These are phyloP conservation scores for Aspergillus fischeri DNA, from an alignment of 2,329 filamentous ascomycete genomes.

Conservation along the genomic window DNA sequence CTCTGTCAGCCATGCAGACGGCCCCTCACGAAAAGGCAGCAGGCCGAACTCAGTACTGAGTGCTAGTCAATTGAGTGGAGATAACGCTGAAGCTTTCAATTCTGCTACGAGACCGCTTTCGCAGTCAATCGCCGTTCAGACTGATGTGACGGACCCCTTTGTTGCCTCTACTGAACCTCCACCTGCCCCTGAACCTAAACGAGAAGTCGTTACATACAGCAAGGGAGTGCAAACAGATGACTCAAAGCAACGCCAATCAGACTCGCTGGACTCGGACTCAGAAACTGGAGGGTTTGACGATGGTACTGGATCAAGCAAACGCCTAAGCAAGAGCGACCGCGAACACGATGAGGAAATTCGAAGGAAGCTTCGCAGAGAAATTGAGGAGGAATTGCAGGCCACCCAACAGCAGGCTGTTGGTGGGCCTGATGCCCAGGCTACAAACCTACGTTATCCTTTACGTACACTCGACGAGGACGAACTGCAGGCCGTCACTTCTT, in stretches of 20 bases:
- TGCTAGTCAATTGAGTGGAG: slow-evolving; percentile 73
- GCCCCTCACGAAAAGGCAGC: slow-evolving; percentile 54
- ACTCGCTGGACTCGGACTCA: slow-evolving; percentile 54
- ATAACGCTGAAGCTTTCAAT: slow-evolving; percentile 45
- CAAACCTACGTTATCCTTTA: slow-evolving; percentile 63
- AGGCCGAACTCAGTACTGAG: slow-evolving; percentile 84
- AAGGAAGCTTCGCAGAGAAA: slow-evolving; percentile 77
- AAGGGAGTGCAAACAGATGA: slow-evolving; percentile 90
- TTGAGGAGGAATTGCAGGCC: slow-evolving; percentile 85
- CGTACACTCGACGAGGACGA: slow-evolving; percentile 80
- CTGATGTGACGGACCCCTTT: slow-evolving; percentile 67
- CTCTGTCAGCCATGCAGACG: slow-evolving; percentile 51
- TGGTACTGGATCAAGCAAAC: slow-evolving; percentile 58
- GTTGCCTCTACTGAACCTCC: slow-evolving; percentile 75
- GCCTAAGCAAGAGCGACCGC: slow-evolving; percentile 71
- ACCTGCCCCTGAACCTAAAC: slow-evolving; percentile 48
- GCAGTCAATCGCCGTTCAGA: slow-evolving; percentile 57
- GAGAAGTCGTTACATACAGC: slow-evolving; percentile 90
- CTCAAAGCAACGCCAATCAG: slow-evolving; percentile 55
- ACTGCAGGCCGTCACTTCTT: slow-evolving; percentile 82
- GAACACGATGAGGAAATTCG: slow-evolving; percentile 87
- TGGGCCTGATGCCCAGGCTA: slow-evolving; percentile 37
- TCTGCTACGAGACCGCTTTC: slow-evolving; percentile 39
- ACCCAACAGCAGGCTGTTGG: slow-evolving; percentile 48
- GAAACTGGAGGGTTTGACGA: slow-evolving; percentile 60